Percentiles rank a stretch among this genome's conserved stretches.
Evolutionary conservation across 2,329 filamentous ascomycete genomes (phyloP).

Genomic region (Claviceps cyperi): DNA sequence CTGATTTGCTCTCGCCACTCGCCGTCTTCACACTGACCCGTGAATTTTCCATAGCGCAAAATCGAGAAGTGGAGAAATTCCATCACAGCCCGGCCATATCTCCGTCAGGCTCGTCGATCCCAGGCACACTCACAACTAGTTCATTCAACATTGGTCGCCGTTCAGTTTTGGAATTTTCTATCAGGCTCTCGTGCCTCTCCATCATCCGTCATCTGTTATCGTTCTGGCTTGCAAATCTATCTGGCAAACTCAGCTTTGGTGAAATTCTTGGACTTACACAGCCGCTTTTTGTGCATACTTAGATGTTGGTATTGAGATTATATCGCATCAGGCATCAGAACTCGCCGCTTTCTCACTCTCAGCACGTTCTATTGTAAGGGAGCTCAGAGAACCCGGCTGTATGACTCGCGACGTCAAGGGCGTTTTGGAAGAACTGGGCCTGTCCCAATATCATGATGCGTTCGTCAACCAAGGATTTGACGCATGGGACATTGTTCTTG

Average conservation of each 20-base stretch:
- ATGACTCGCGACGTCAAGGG: constrained; percentile 46
- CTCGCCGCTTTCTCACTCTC: background rate
- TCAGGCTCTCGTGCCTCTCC: background rate
- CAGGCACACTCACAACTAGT: background rate
- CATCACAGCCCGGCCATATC: background rate
- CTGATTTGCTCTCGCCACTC: background rate
- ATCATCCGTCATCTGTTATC: background rate
- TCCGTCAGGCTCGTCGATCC: background rate
- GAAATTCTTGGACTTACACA: background rate
- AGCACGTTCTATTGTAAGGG: background rate
- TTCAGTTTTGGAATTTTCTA: background rate
- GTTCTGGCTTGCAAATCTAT: background rate
- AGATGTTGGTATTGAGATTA: constrained; percentile 7
- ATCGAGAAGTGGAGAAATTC: background rate
- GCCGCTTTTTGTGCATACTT: background rate
- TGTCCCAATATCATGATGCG: constrained; percentile 59
- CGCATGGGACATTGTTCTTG: constrained; percentile 68
- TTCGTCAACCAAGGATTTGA: constrained; percentile 74
- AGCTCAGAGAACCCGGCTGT: constrained; percentile 10
- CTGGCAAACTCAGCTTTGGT: background rate
- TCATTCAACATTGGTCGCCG: background rate
- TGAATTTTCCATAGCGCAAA: background rate
- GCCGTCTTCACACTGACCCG: background rate
- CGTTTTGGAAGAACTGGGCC: constrained; percentile 60
- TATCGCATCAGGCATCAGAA: background rate